A percentile compares a stretch with the other conserved stretches of the same genome.
Conservation (phyloP, 1,139 yeast genomes). For the Candida buenavistaensis region DNA sequence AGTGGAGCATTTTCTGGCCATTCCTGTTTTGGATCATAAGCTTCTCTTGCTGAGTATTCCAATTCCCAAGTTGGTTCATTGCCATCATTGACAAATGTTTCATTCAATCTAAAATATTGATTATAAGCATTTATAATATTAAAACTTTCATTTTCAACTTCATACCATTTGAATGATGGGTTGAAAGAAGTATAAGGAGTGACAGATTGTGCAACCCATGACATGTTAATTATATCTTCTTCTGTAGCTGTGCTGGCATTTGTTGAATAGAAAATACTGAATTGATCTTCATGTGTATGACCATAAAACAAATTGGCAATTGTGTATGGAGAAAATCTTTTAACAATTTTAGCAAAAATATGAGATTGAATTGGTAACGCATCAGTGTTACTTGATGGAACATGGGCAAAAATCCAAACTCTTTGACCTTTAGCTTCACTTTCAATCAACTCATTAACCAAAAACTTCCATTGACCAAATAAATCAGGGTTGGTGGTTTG, state of each 20-base stretch:
- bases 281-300: constrained; percentile 72
- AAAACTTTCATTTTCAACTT: constrained; percentile 63
- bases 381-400: constrained; percentile 57
- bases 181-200: constrained; percentile 60
- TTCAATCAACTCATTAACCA: constrained; percentile 59
- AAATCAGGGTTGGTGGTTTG: constrained; percentile 54
- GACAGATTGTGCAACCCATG: constrained; percentile 66
- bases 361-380: constrained; percentile 63
- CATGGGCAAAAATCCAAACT: constrained; percentile 73
- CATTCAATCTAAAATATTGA: constrained; percentile 52
- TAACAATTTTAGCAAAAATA: constrained; percentile 55
- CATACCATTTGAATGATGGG: constrained; percentile 75
- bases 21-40: constrained; percentile 41
- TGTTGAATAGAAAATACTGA: constrained; percentile 51
- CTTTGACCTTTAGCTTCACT: constrained; percentile 58
- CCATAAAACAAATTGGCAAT: constrained; percentile 71
- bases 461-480: constrained; percentile 63
- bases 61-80: constrained; percentile 55
- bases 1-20: constrained; percentile 57
- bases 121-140: constrained; percentile 60
- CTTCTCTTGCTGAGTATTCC: constrained; percentile 55
- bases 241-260: constrained; percentile 26
- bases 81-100: constrained; percentile 47
- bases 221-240: constrained; percentile 50
- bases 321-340: constrained; percentile 66